Base-by-base conservation (phyloP, 129 eudicot species). In the Artemisia annua region DNA sequence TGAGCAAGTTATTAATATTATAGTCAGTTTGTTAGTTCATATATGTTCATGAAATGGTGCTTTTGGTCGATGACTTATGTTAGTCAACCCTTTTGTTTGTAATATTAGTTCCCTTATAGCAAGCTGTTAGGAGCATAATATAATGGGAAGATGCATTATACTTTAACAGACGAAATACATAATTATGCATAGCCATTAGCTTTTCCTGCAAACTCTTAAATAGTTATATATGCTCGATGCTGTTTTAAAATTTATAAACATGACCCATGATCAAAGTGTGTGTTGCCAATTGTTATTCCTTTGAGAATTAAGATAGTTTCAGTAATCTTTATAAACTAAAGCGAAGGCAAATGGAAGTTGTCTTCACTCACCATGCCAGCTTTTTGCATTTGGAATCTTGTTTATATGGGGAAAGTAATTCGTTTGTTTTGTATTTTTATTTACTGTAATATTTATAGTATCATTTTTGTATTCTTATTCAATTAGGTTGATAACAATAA, bases 121-220 rank as follows among this genome's bases (percentile, higher is more conserved):
- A n/a, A n/a, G n/a, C n/a, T n/a, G n/a, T n/a, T n/a, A n/a, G n/a
- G n/a, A n/a, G n/a, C n/a, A n/a, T n/a, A n/a, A n/a, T n/a, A n/a
- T n/a, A n/a, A n/a, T n/a, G n/a, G n/a, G n/a, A n/a, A n/a, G n/a
- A n/a, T n/a, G n/a, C n/a, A n/a, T n/a, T n/a, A n/a, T n/a, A n/a
- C n/a, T n/a, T n/a, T n/a, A n/a, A n/a, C n/a, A n/a, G n/a, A n/a
- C n/a, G n/a, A n/a, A n/a, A n/a, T n/a, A n/a, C n/a, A n/a, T n/a
- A n/a, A n/a, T n/a, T n/a, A n/a, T 83, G 89, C 1, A 94, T 91
- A 1, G 61, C 76, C 28, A 72, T 82, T 1, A 81, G 22, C 57
- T 67, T 76, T 16, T 82, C n/a, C n/a, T n/a, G n/a, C n/a, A 63
- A 69, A 73, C 39, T 59, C 79, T 43, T 22, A 78, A 13, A 63